Base-by-base conservation (phyloP, 2,329 filamentous ascomycete species). In the Aspergillus ustus region DNA sequence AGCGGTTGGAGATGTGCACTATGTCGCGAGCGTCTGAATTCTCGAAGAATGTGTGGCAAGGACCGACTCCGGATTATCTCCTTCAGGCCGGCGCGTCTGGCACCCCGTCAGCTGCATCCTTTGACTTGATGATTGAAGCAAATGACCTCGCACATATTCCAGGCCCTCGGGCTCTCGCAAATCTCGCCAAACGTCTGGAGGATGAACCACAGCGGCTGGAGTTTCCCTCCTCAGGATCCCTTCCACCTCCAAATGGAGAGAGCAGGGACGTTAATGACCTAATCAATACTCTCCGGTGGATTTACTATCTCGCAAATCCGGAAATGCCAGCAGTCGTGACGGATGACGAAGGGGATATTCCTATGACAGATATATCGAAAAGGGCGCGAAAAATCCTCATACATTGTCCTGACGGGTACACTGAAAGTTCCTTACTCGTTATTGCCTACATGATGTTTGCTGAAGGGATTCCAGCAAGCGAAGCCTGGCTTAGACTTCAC, bases 381-480 rank as follows among this genome's bases (percentile, higher is more conserved):
- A 77, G 78, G 37, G 82, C 87, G 59, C 82, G 87, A 65, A 93
- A 88, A 72, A 87, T 98, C 37, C 85, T 98, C 34, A 91, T 99
- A 45, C 94, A 98, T 77, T 98, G 95, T 75, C 89, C 90, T 2
- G 95, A 99, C 75, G 95, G 95, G 19, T 99, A 99, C 72, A 99
- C 95, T 0, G 95, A 99, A 77, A 94, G 91, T 1, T 93, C 93
- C 1, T 84, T 99, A 76, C 83, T 99, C 19, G 92, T 87, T 2
- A 87, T 99, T 44, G 92, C 94, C 9, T 99, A 99, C 77, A 92
- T 90, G 74, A 96, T 96, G 84, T 99, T 93, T 77, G 92, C 91
- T 57, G 92, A 95, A 64, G 92, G 92, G 7, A 82, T 88, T 11
- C 85, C 93, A 0, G 85, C 94, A 0, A 90, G 93, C 29, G 87